Base-by-base conservation (phyloP, 768 basidiomycete species). In the Trametes meyenii region DNA sequence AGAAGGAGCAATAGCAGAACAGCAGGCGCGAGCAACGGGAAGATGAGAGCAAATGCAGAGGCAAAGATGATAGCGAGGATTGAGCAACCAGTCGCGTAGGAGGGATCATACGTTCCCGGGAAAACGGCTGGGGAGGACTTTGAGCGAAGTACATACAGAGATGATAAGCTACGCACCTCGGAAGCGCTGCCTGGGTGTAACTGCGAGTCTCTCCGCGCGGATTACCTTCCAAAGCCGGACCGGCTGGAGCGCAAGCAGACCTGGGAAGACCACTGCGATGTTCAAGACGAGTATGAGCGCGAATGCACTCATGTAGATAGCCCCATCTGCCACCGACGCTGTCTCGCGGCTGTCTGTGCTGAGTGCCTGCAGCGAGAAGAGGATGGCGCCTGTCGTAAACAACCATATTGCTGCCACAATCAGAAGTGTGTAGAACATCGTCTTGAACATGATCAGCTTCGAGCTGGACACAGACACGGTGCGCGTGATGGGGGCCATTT, bases 151-250 rank as follows among this genome's bases (percentile, higher is more conserved):
- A 13, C 17, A 29, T 0, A 21, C 44, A 19, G 64, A 35, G 13
- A 3, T 36, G 23, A n/a, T 13, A 45, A n/a, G 2, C 17, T 17
- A 73, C 84, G 60, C 66, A 91, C 91, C 84, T 77, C 91, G 77
- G 76, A 92, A 94, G 19, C 84, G 79, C 71, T 93, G 87, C 40
- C 92, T 80, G 46, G 92, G 92, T 8, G 92, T 94, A 21, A 88
- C 67, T 11, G 88, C 86, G 35, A 79, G 76, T 60, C 76, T 81
- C 69, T 88, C 84, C 3, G 83, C 79, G 33, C 78, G 78, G 42
- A 84, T 61, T 19, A 88, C 81, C 51, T 72, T 77, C 82, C 83
- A 84, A 24, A 92, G 73, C 33, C 85, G 81, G 38, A 81, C 62
- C 8, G 89, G 89, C 71, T 91, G 90, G n/a, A 94, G 77, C 63